Conservation (phyloP, 1,284 basidiomycete genomes). For the Chondrostereum purpureum region DNA sequence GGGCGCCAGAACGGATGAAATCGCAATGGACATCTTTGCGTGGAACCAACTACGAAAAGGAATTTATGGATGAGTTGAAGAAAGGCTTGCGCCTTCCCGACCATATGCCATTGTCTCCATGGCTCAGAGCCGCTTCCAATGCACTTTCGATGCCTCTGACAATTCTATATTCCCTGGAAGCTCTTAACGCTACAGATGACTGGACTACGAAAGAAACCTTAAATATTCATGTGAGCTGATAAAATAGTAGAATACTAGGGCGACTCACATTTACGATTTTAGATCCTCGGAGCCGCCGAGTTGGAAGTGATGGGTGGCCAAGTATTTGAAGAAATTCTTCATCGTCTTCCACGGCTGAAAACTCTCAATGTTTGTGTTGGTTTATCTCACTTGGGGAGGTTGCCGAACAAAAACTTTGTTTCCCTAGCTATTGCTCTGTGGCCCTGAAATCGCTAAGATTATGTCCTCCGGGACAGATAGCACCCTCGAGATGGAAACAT, state of each 20-base stretch:
- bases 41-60: conserved; percentile 16
- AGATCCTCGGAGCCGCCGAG: conserved; percentile 26
- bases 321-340: conserved; percentile 31
- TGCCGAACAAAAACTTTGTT: neutral
- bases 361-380: conserved; percentile 20
- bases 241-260: neutral
- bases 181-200: conserved; percentile 17
- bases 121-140: conserved; percentile 20
- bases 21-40: conserved; percentile 17
- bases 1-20: conserved; percentile 24
- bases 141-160: conserved; percentile 27
- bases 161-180: conserved; percentile 25
- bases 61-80: conserved; percentile 16
- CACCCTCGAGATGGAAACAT: conserved; percentile 22
- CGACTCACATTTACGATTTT: neutral
- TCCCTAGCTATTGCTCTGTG: conserved; percentile 23
- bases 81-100: conserved; percentile 4
- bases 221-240: conserved; percentile 23
- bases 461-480: conserved; percentile 3
- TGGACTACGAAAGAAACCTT: conserved; percentile 26
- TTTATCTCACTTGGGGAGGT: neutral
- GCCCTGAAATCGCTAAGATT: conserved; percentile 21
- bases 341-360: conserved; percentile 27
- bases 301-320: conserved; percentile 20
- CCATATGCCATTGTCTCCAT: conserved; percentile 6